Base-by-base conservation (phyloP, 2,329 filamentous ascomycete genomes). In the Ceratocystis variospora region DNA sequence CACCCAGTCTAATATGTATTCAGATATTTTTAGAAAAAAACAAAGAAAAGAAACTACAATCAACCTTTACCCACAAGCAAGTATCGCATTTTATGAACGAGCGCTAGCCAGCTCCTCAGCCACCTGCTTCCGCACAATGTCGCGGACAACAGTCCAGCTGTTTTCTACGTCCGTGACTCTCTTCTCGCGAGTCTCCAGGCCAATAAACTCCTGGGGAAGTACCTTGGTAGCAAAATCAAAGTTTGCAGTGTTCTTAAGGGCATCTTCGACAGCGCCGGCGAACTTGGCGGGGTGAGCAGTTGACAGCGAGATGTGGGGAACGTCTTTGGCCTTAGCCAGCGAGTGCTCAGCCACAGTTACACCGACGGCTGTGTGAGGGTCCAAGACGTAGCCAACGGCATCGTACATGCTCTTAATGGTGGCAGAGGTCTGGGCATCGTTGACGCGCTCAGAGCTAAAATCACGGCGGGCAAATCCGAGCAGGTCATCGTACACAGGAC, bases 281-380 rank as follows among this genome's bases (percentile, higher is more conserved):
- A 99, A 99, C 76, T 99, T 99, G 69, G 93, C 94, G 0, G 94
- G 93, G 76, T 99, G 94, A 1, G 94, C 94, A 1, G 94, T 99
- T 1, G 92, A 89, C 2, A 99, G 83, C 0, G 90, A 86, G 72
- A 99, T 88, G 74, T 96, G 88, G n/a, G 76, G 79, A 64, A 86
- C 77, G 17, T 78, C 78, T 1, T 79, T 74, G 33, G 76, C 76
- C 0, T 78, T 75, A 55, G 78, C 73, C 44, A 89, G 80, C 2
- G 89, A 91, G 67, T 91, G 82, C 65, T 85, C 74, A 0, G 92
- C 83, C 0, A 90, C 92, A 19, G 87, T 81, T 48, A 96, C 82
- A 66, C 92, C 94, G 59, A 99, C 88, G 1, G 94, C 90, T 0
- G 90, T 87, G 78, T 99, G 94, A 0, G 94, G 94, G 74, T 99